Evolutionary conservation across 257 asterid species (phyloP).

Genomic region (Solanum virginianum): DNA sequence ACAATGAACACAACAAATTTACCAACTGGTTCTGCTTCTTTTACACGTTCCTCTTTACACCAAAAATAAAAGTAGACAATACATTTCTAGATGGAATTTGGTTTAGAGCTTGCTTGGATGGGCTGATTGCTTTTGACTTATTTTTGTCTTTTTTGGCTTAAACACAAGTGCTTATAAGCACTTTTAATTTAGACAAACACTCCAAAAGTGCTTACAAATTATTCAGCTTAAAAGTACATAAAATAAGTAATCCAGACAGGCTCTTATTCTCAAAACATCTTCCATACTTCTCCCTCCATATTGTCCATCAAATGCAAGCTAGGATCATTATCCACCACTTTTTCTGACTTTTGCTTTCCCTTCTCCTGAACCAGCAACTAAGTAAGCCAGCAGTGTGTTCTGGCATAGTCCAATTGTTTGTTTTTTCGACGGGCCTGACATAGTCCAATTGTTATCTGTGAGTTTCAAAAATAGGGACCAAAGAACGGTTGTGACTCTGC

Average conservation of each 20-base stretch:
- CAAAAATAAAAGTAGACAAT: not conserved
- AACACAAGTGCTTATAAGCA: no score
- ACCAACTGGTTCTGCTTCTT: not conserved
- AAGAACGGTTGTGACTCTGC: not conserved
- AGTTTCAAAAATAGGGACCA: not conserved
- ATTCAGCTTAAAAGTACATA: no score
- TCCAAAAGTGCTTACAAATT: no score
- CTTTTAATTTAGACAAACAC: no score
- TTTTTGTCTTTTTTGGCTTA: no score
- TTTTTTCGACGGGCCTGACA: no score
- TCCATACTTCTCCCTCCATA: not conserved
- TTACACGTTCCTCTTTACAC: not conserved
- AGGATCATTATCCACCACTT: not conserved
- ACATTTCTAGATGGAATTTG: not conserved
- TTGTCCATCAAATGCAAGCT: not conserved
- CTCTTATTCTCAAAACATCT: not conserved
- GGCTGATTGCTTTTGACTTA: no score
- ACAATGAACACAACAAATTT: not conserved
- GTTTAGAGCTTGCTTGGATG: no score
- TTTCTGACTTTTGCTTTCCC: no score
- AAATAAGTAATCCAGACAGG: no score
- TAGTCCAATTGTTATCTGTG: not conserved
- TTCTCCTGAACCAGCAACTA: not conserved
- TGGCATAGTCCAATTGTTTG: not conserved
- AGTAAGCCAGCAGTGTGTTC: not conserved